phyloP scores from a whole-genome alignment of 208 protist species.

The Crithidia fasciculata region DNA sequence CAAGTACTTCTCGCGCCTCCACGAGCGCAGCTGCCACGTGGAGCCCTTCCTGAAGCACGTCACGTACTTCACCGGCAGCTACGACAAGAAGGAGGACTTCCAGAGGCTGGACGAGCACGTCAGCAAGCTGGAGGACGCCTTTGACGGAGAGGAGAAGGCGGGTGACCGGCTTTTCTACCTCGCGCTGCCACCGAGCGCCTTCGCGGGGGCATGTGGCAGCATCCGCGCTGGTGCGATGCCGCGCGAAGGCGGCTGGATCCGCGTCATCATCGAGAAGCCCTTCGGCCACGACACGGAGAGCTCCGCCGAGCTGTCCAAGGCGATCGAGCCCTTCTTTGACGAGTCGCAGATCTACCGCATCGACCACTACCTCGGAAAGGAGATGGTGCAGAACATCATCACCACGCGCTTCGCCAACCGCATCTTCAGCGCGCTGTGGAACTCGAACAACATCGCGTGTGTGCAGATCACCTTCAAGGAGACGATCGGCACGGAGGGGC shows the following conservation, averaged over 20 bases:
- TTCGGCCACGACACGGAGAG: slow-evolving; percentile 90
- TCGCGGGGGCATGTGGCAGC: slow-evolving; percentile 61
- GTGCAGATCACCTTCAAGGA: slow-evolving; percentile 96
- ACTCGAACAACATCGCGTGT: slow-evolving; percentile 83
- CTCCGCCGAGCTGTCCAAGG: slow-evolving; percentile 74
- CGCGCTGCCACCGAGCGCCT: slow-evolving; percentile 86
- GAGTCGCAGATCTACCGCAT: slow-evolving; percentile 93
- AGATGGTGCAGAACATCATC: slow-evolving; percentile 95
- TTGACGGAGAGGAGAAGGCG: slow-evolving; percentile 32
- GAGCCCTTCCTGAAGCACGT: slow-evolving; percentile 68
- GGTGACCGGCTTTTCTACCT: slow-evolving; percentile 94
- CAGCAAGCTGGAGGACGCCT: slow-evolving; percentile 54
- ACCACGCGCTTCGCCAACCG: slow-evolving; percentile 93
- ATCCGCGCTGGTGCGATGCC: slow-evolving; percentile 71
- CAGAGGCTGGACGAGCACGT: slow-evolving; percentile 57
- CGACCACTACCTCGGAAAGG: slow-evolving; percentile 96
- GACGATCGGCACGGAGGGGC: slow-evolving; percentile 91
- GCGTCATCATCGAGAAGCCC: slow-evolving; percentile 94
- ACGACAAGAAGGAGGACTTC: slow-evolving; percentile 85
- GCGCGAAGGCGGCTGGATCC: slow-evolving; percentile 66
- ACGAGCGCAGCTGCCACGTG: slow-evolving; percentile 59
- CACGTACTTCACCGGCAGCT: slow-evolving; percentile 80
- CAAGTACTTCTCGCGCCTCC: slow-evolving; percentile 62
- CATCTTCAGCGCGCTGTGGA: slow-evolving; percentile 92
- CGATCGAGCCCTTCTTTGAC: slow-evolving; percentile 79